Percentiles rank a stretch among this genome's conserved stretches.
These are phyloP conservation scores for Platanthera guangdongensis DNA, from an alignment of 106 monocot genomes.

Conservation along the genomic window DNA sequence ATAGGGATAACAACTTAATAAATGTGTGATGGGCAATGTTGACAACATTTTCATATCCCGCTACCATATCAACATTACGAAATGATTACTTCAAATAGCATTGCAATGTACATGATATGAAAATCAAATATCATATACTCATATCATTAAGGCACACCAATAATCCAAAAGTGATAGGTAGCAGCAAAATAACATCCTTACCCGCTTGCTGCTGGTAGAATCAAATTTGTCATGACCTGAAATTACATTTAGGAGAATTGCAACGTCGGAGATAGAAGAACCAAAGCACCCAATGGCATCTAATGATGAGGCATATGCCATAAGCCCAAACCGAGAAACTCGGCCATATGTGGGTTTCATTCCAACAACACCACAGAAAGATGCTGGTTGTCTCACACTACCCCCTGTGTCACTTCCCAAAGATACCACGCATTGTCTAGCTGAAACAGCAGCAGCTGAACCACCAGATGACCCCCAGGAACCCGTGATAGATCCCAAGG, in stretches of 20 bases:
- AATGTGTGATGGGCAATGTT: too few relatives aligned
- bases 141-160: not conserved
- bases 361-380: constrained; percentile 94
- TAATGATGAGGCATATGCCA: constrained; percentile 96
- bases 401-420: constrained; percentile 95
- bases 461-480: constrained; percentile 99
- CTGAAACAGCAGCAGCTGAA: constrained; percentile 88
- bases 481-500: constrained; percentile 94
- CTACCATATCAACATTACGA: not conserved
- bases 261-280: constrained; percentile 66
- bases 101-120: not conserved
- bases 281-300: constrained; percentile 91
- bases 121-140: not conserved
- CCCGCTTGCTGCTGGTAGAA: constrained; percentile 76
- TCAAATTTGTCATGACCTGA: constrained; percentile 83
- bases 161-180: not conserved
- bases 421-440: constrained; percentile 81
- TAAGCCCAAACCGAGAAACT: constrained; percentile 83
- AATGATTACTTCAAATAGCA: not conserved
- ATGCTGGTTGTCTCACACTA: constrained; percentile 96
- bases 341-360: constrained; percentile 95
- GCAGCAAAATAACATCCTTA: constrained; percentile 8
- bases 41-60: not conserved
- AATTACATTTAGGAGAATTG: constrained; percentile 64
- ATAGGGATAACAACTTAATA: too few relatives aligned